Evolutionary conservation across 2,329 filamentous ascomycete genomes (phyloP), one percentile per base, ranked within the genome.

Genomic region (Tolypocladium capitatum): DNA sequence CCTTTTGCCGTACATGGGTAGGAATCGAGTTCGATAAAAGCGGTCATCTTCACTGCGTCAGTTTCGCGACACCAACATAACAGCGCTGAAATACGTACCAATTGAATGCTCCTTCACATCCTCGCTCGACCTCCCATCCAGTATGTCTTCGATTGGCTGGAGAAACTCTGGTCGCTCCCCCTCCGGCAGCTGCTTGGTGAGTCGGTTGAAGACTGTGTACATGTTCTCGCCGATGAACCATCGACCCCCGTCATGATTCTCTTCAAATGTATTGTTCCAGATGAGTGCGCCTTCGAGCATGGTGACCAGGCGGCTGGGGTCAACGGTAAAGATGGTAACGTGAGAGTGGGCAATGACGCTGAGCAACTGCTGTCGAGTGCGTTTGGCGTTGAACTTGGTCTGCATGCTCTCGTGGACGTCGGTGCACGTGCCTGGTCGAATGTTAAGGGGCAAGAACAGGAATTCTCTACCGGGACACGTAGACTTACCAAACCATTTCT

Each of bases 381-480:
- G 73, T 51, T 78, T 80, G 16, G 82, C 82, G 44, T 74, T 74
- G 51, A 83, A 71, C 50, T 83, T 80, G 14, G 82, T 76, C 57
- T 84, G 73, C 3, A 89, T 81, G 40, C 80, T 73, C 51, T 89
- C 84, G 57, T 90, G 81, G 18, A 89, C 84, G 53, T 91, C 85
- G 13, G 85, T 89, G 56, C 82, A 88, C 1, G 84, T 88, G 16
- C 72, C 68, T 71, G 20, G 18, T 30, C 2, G 8, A 21, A 18
- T 3, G 28, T 21, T 18, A 38, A 35, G 33, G 27, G 13, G 21
- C 45, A 18, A 42, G 33, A 6, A 32, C 21, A 11, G 7, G 16
- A 11, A 6, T 41, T 3, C 16, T 6, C 11, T 2, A 11, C 18
- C 16, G n/a, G 11, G 31, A 5, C 16, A 55, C n/a, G n/a, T 45